Conservation (phyloP, 768 basidiomycete species). For the Bullera alba region DNA sequence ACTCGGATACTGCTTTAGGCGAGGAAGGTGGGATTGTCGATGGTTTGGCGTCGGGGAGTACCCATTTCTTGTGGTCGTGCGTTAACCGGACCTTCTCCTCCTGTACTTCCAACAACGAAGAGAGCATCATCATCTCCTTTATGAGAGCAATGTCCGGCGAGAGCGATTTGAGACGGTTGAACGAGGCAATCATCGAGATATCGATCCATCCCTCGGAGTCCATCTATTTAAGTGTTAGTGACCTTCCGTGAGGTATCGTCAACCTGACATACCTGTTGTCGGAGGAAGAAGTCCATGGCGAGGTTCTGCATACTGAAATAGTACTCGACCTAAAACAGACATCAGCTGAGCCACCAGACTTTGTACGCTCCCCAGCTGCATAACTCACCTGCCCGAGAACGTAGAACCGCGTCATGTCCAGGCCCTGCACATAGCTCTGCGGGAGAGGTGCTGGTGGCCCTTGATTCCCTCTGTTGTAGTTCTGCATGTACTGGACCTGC, state of each 20-base stretch:
- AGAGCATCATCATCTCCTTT: conserved; percentile 61
- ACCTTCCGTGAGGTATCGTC: too few relatives aligned
- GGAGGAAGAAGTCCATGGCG: conserved; percentile 75
- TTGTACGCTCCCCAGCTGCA: background rate
- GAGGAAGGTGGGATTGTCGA: conserved; percentile 13
- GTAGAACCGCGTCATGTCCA: conserved; percentile 62
- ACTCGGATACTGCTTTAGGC: background rate
- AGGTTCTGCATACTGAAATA: conserved; percentile 87
- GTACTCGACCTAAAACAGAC: conserved; percentile 62
- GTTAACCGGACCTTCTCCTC: conserved; percentile 61
- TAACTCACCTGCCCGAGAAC: conserved; percentile 55
- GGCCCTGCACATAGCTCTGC: conserved; percentile 35
- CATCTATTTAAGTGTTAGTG: conserved; percentile 78
- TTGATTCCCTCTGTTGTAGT: conserved; percentile 3
- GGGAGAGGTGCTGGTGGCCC: conserved; percentile 44
- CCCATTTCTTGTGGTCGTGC: conserved; percentile 57
- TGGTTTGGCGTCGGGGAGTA: conserved; percentile 58
- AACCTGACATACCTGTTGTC: conserved; percentile 58
- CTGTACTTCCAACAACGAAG: conserved; percentile 62
- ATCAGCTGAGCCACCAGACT: conserved; percentile 6
- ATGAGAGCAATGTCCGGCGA: conserved; percentile 58
- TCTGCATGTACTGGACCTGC: background rate
- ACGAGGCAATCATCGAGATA: conserved; percentile 71
- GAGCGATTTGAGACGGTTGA: conserved; percentile 70
- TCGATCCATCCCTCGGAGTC: conserved; percentile 81